phyloP scores from a whole-genome alignment of 139 green algal genomes.

The Tetraselmis chui region DNA sequence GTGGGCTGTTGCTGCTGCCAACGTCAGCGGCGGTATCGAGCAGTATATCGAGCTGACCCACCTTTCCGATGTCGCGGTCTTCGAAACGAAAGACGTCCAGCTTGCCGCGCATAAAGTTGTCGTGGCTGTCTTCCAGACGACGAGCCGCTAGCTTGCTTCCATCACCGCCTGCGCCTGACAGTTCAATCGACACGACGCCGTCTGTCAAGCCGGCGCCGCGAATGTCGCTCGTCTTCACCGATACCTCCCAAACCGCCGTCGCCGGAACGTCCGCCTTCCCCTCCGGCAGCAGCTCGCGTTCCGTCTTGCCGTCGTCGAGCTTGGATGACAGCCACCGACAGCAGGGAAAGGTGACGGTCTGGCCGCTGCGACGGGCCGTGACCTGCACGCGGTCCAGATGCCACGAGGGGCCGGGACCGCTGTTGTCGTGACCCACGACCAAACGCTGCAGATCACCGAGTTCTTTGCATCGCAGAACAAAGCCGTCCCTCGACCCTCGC shows the following conservation, averaged over 20 bases:
- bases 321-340: slow-evolving; percentile 19
- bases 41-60: slow-evolving; percentile 6
- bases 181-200: slow-evolving; percentile 34
- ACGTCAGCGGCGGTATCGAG: slow-evolving; percentile 37
- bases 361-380: slow-evolving; percentile 5
- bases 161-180: slow-evolving; percentile 27
- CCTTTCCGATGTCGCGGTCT: not conserved
- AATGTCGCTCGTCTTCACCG: slow-evolving; percentile 37
- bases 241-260: slow-evolving; percentile 23
- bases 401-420: slow-evolving; percentile 21
- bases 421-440: not conserved
- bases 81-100: slow-evolving; percentile 15
- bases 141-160: slow-evolving; percentile 22
- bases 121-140: not conserved
- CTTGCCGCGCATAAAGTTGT: slow-evolving; percentile 21
- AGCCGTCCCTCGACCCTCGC: slow-evolving; percentile 33
- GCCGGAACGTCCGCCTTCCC: slow-evolving; percentile 12
- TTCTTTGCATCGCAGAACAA: not conserved
- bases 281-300: slow-evolving; percentile 28
- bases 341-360: slow-evolving; percentile 18
- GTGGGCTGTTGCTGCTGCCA: slow-evolving; percentile 23
- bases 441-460: slow-evolving; percentile 1
- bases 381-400: slow-evolving; percentile 43
- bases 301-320: slow-evolving; percentile 20
- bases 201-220: slow-evolving; percentile 53